A percentile compares a stretch with the other conserved stretches of the same genome.
phyloP scores from a whole-genome alignment of 2,329 filamentous ascomycete species.

The Colletotrichum lini region DNA sequence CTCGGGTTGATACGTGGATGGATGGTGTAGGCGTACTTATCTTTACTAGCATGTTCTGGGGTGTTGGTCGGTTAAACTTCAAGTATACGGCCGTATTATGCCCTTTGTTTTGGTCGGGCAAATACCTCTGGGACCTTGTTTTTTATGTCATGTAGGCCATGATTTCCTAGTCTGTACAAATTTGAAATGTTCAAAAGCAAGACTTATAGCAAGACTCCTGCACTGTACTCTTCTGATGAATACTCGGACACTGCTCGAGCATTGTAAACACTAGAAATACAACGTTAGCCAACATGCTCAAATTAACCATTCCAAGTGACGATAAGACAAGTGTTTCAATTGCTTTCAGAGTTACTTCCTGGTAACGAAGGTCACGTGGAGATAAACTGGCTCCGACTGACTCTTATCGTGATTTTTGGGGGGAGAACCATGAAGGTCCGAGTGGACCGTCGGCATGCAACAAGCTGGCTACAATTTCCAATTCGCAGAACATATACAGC shows the following conservation, averaged over 20 bases:
- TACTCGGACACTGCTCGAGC: too few relatives aligned
- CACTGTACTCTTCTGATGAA: not conserved
- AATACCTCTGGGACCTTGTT: constrained; percentile 42
- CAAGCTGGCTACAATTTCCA: constrained; percentile 32
- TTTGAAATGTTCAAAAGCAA: constrained; percentile 45
- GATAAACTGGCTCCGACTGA: constrained; percentile 3
- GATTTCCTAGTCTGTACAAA: constrained; percentile 53
- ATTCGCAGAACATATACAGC: constrained; percentile 7
- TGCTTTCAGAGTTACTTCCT: not conserved
- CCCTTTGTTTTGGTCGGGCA: constrained; percentile 39
- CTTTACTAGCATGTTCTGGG: constrained; percentile 37
- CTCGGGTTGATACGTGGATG: constrained; percentile 42
- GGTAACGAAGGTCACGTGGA: constrained; percentile 9
- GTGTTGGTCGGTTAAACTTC: constrained; percentile 38
- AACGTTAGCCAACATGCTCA: not conserved
- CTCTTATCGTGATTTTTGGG: constrained; percentile 32
- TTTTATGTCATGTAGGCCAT: constrained; percentile 47
- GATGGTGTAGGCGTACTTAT: constrained; percentile 52
- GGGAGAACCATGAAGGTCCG: constrained; percentile 16
- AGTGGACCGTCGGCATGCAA: constrained; percentile 25
- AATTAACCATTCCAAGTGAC: not conserved
- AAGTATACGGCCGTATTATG: constrained; percentile 34
- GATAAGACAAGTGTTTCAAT: not conserved
- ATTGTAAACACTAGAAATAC: not conserved
- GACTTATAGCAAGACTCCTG: not conserved